Conservation (phyloP, 352 stramenopile species). For the Phytophthora tentaculata region DNA sequence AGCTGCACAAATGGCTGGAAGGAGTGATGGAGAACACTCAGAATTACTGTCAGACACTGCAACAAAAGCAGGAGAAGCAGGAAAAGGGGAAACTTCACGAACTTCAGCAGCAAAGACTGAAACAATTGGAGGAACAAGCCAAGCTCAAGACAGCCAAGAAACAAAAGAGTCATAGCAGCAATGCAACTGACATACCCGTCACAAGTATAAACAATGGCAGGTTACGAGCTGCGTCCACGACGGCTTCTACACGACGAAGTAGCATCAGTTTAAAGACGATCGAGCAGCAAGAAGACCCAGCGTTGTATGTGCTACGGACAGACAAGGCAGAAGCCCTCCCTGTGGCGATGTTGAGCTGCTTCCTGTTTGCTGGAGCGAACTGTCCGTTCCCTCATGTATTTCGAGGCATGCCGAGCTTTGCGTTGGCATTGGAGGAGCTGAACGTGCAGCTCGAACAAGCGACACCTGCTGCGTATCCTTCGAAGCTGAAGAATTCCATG, state of each 20-base stretch:
- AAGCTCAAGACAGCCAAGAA: slow-evolving; percentile 21
- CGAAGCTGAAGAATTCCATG: slow-evolving; percentile 71
- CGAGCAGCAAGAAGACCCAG: slow-evolving; percentile 30
- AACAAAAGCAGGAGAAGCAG: slow-evolving; percentile 35
- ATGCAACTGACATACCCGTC: slow-evolving; percentile 14
- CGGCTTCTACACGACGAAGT: slow-evolving; percentile 16
- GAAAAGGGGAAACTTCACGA: slow-evolving; percentile 20
- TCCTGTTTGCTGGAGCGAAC: slow-evolving; percentile 79
- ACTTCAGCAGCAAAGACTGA: slow-evolving; percentile 32
- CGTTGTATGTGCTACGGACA: slow-evolving; percentile 33
- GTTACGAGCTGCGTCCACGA: slow-evolving; percentile 11
- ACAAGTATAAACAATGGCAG: slow-evolving; percentile 24
- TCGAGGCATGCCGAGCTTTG: slow-evolving; percentile 71
- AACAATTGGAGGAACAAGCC: slow-evolving; percentile 26
- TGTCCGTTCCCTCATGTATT: slow-evolving; percentile 75
- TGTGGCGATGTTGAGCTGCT: slow-evolving; percentile 66
- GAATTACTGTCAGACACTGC: slow-evolving; percentile 50
- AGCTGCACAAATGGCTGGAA: slow-evolving; percentile 73
- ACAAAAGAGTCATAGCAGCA: slow-evolving; percentile 26
- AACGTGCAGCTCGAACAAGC: slow-evolving; percentile 62
- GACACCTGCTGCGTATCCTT: slow-evolving; percentile 60
- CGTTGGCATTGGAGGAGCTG: slow-evolving; percentile 72
- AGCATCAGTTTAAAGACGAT: slow-evolving; percentile 26
- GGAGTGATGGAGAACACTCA: slow-evolving; percentile 79
- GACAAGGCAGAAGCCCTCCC: slow-evolving; percentile 51